These are phyloP conservation scores for Talaromyces proteolyticus DNA, from an alignment of 495 filamentous ascomycete genomes.

Conservation along the genomic window DNA sequence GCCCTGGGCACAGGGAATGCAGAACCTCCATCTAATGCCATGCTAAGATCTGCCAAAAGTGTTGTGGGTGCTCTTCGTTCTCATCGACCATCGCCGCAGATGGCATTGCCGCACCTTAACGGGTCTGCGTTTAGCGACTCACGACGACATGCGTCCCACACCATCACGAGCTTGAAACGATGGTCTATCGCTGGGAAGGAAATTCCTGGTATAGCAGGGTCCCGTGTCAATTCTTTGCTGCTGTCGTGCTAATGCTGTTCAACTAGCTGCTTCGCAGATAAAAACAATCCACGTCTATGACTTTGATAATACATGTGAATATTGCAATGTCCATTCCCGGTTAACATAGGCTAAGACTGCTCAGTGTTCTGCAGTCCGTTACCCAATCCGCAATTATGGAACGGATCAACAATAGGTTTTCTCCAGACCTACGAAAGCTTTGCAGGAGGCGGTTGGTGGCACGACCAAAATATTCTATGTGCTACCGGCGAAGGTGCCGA, in stretches of 20 bases:
- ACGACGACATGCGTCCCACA: conserved; percentile 33
- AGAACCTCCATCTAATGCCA: background rate
- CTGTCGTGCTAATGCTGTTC: background rate
- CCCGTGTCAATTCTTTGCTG: background rate
- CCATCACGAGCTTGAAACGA: conserved; percentile 66
- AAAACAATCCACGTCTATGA: conserved; percentile 90
- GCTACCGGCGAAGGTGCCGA: conserved; percentile 82
- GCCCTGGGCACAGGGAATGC: background rate
- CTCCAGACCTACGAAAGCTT: conserved; percentile 72
- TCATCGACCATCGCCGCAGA: conserved; percentile 9
- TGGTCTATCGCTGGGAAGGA: conserved; percentile 75
- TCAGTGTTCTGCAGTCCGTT: conserved; percentile 86
- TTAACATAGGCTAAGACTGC: background rate
- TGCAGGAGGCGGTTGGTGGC: conserved; percentile 93
- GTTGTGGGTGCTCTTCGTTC: conserved; percentile 18
- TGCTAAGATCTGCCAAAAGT: conserved; percentile 34
- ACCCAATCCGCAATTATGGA: conserved; percentile 88
- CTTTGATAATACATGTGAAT: conserved; percentile 92
- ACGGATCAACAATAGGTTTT: conserved; percentile 63
- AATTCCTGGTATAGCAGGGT: conserved; percentile 57
- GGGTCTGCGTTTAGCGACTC: conserved; percentile 13
- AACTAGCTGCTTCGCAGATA: conserved; percentile 56
- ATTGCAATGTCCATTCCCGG: background rate
- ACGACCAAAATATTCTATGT: conserved; percentile 78
- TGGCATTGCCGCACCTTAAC: conserved; percentile 19